Conservation (phyloP, 2,329 filamentous ascomycete species). For the Raffaelea ambrosiae region DNA sequence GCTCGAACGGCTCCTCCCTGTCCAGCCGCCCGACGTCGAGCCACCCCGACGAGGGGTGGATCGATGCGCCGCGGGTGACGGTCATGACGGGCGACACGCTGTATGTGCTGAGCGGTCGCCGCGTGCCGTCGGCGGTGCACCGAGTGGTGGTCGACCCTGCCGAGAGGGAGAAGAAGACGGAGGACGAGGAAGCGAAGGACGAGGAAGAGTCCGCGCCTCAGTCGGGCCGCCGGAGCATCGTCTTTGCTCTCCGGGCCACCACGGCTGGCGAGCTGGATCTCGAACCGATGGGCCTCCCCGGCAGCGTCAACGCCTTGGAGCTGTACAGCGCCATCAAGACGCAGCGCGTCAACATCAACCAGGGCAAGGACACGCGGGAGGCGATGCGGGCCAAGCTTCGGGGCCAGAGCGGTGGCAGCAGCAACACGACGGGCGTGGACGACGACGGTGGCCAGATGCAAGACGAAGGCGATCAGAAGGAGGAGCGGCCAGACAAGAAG, state of each 20-base stretch:
- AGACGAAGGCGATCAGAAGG: neutral
- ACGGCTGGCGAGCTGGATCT: conserved; percentile 10
- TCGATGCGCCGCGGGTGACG: conserved; percentile 11
- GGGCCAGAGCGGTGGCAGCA: neutral
- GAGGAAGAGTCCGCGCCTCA: too few species aligned
- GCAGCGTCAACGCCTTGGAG: conserved; percentile 4
- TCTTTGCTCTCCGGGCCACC: conserved; percentile 15
- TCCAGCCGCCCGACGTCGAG: neutral
- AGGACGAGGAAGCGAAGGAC: neutral
- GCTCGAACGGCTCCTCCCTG: neutral
- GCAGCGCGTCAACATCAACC: conserved; percentile 15
- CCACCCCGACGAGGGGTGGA: conserved; percentile 2
- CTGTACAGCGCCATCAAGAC: conserved; percentile 12
- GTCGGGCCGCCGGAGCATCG: conserved; percentile 13
- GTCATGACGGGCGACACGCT: conserved; percentile 15
- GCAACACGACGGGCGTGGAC: neutral
- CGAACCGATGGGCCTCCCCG: conserved; percentile 7
- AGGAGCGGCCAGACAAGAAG: neutral
- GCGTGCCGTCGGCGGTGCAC: conserved; percentile 13
- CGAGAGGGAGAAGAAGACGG: neutral
- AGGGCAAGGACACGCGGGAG: conserved; percentile 7
- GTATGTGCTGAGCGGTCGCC: conserved; percentile 8
- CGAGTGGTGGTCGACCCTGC: conserved; percentile 11
- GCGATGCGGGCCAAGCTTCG: conserved; percentile 6
- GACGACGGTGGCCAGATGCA: neutral